Evolutionary conservation across 192 early-diverging fungal genomes (phyloP).

Genomic region (Coemansia sp.): DNA sequence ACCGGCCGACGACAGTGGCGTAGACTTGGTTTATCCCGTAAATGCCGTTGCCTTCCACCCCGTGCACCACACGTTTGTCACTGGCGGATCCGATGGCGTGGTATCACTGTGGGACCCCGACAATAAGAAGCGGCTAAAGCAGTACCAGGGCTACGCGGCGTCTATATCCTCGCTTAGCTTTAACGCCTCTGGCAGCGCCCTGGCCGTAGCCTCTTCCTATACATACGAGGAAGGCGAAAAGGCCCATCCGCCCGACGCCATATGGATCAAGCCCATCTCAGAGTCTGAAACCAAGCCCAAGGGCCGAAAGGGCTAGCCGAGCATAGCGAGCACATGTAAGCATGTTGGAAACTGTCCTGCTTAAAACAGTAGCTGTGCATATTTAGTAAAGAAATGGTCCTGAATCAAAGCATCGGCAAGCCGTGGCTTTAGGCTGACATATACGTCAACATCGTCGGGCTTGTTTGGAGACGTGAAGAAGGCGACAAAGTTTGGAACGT

Average conservation of each 20-base stretch:
- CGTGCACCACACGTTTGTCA: constrained; percentile 91
- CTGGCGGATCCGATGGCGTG: constrained; percentile 92
- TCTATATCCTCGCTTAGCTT: constrained; percentile 83
- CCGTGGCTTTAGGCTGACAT: constrained; percentile 15
- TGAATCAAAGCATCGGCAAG: constrained; percentile 1
- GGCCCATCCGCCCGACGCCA: constrained; percentile 77
- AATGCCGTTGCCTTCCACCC: constrained; percentile 94
- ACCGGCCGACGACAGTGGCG: constrained; percentile 65
- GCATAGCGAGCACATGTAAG: too few relatives aligned
- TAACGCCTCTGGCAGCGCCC: constrained; percentile 70
- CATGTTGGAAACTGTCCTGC: not conserved
- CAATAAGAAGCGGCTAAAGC: constrained; percentile 86
- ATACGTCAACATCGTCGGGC: constrained; percentile 17
- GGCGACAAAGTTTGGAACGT: constrained; percentile 42
- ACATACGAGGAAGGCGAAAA: constrained; percentile 96
- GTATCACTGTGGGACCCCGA: constrained; percentile 93
- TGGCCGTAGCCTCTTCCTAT: constrained; percentile 93
- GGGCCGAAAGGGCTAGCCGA: constrained; percentile 20
- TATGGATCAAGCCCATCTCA: constrained; percentile 74
- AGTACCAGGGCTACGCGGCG: constrained; percentile 82
- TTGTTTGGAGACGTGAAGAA: constrained; percentile 10
- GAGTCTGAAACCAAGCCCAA: constrained; percentile 69
- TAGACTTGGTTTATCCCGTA: constrained; percentile 90
- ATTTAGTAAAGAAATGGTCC: constrained; percentile 21
- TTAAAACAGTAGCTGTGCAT: constrained; percentile 18